Evolutionary conservation across 345 rosid genomes (phyloP), one percentile per base, ranked within the genome.

Genomic region (Aethionema arabicum): DNA sequence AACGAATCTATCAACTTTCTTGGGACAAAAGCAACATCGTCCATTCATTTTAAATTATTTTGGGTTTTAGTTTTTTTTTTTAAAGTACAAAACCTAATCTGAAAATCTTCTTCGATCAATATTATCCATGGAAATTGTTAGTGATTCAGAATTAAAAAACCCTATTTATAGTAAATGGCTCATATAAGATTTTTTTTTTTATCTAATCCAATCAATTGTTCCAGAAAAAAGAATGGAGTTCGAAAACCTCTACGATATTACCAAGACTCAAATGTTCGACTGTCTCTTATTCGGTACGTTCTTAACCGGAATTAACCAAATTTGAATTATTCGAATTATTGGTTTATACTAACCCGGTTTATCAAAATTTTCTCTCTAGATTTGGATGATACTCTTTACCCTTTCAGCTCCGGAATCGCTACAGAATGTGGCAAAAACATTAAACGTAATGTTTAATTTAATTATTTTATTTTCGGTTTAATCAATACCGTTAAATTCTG

Each of bases 321-420:
- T 6, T 29, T 35, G 14, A 15, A 27, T 45, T 1, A 21, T 39
- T 13, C 21, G 37, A 21, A 21, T 21, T 12, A 53, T 30, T 43
- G 31, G 8, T 52, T n/a, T n/a, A n/a, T 65, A 16, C 4, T 16
- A 41, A 50, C 41, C 67, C 12, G 29, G 52, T 45, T 40, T 11
- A 8, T 53, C 11, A 31, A 4, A 53, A 29, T 36, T 53, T 53
- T 3, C 0, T 41, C 8, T 69, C 33, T 77, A 91, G 98, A 91
- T 79, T 78, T 91, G 65, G 98, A 91, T 70, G 96, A 91, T 68
- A 91, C 96, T 40, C 98, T 91, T 57, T 91, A 91, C 51, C 87
- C 98, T 40, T 58, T 78, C 5, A 84, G 86, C 59, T 65, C 83
- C 48, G 96, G 96, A 32, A 40, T 91, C 59, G 77, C 91, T 7